Evolutionary conservation across 2,329 filamentous ascomycete species (phyloP).

Genomic region (Cladosporium sp.): DNA sequence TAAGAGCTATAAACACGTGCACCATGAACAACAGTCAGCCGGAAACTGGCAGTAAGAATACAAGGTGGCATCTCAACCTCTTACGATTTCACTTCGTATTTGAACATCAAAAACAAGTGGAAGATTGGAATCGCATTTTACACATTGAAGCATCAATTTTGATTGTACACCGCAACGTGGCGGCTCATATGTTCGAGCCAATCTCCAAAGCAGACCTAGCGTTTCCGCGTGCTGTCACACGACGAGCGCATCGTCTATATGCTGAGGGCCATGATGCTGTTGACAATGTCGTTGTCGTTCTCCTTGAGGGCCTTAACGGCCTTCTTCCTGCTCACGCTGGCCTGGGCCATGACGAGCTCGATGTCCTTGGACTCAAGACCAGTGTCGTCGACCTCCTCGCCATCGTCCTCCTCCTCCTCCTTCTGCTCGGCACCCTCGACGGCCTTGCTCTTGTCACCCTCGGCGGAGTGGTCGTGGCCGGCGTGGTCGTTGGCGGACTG

Average conservation of each 20-base stretch:
- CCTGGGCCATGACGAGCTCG: conserved; percentile 98
- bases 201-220: conserved; percentile 14
- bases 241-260: conserved; percentile 42
- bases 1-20: neutral
- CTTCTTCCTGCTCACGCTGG: conserved; percentile 95
- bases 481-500: conserved; percentile 68
- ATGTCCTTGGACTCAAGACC: conserved; percentile 99
- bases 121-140: conserved; percentile 8
- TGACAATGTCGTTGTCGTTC: conserved; percentile 99
- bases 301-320: conserved; percentile 97
- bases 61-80: neutral
- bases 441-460: conserved; percentile 77
- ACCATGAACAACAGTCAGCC: neutral
- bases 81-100: neutral
- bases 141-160: conserved; percentile 18
- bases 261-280: conserved; percentile 96
- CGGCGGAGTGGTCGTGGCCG: conserved; percentile 72
- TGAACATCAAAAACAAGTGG: neutral
- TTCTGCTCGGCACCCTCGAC: conserved; percentile 62
- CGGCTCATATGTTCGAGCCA: conserved; percentile 13
- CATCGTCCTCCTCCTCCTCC: conserved; percentile 76
- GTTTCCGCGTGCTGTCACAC: conserved; percentile 7
- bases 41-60: neutral
- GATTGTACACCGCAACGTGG: conserved; percentile 17
- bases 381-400: conserved; percentile 90